A percentile compares a stretch with the other conserved stretches of the same genome.
Evolutionary conservation across 2,329 filamentous ascomycete species (phyloP).

Genomic region (Aspergillus fijiensis): DNA sequence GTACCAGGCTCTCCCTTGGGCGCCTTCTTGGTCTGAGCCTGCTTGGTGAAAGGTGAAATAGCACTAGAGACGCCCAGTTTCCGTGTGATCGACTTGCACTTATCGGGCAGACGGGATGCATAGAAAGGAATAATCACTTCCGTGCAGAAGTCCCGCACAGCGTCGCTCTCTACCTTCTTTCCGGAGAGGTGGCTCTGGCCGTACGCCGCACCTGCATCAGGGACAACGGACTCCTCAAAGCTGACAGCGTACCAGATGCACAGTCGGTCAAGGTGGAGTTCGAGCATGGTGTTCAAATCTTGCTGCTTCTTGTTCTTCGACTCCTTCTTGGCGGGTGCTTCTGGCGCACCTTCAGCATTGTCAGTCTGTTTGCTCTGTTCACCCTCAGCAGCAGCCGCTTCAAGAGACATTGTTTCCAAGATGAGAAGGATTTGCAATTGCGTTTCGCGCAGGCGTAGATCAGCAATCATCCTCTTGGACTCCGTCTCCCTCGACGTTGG

Average conservation of each 20-base stretch:
- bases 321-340: conserved; percentile 21
- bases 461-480: conserved; percentile 42
- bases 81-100: conserved; percentile 47
- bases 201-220: conserved; percentile 29
- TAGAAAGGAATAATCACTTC: conserved; percentile 54
- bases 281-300: conserved; percentile 45
- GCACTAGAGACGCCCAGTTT: conserved; percentile 48
- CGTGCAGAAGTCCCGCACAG: conserved; percentile 51
- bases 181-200: conserved; percentile 29
- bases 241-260: conserved; percentile 54
- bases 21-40: conserved; percentile 31
- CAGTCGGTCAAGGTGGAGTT: conserved; percentile 49
- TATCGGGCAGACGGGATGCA: conserved; percentile 47
- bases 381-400: conserved; percentile 25
- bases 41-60: conserved; percentile 37
- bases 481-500: conserved; percentile 35
- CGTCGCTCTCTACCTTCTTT: conserved; percentile 43
- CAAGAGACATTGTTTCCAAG: conserved; percentile 48
- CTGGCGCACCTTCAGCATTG: conserved; percentile 15
- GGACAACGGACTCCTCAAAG: conserved; percentile 36
- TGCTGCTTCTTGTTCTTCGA: conserved; percentile 41
- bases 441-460: conserved; percentile 49
- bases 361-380: conserved; percentile 20
- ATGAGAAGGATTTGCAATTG: conserved; percentile 52
- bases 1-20: conserved; percentile 32